phyloP scores from a whole-genome alignment of 371 early-diverging fungal genomes.

The Mucor plumbeus region DNA sequence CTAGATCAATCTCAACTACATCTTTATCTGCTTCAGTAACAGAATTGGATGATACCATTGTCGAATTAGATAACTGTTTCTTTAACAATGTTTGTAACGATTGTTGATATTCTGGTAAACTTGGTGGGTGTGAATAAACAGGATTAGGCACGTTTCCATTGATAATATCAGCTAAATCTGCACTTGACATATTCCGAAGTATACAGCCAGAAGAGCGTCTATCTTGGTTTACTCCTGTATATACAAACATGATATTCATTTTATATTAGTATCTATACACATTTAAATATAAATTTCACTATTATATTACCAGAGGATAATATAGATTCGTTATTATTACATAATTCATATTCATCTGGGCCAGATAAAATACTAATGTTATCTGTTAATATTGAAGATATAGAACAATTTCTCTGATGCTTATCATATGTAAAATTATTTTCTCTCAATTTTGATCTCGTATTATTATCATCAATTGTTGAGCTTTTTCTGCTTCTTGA shows the following conservation, averaged over 20 bases:
- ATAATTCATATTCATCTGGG: slow-evolving; percentile 15
- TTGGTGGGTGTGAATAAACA: not conserved
- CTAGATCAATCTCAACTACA: slow-evolving; percentile 37
- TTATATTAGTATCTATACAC: no score
- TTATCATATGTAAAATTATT: not conserved
- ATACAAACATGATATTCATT: not conserved
- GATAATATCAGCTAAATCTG: slow-evolving; percentile 21
- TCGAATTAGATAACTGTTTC: slow-evolving; percentile 15
- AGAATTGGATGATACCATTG: slow-evolving; percentile 12
- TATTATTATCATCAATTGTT: slow-evolving; percentile 4
- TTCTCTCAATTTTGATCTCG: slow-evolving; percentile 16
- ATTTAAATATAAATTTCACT: no score
- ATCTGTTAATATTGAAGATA: slow-evolving; percentile 20
- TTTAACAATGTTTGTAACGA: slow-evolving; percentile 22
- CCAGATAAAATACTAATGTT: slow-evolving; percentile 6
- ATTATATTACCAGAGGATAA: not conserved
- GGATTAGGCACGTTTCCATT: slow-evolving; percentile 1
- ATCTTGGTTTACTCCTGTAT: slow-evolving; percentile 14
- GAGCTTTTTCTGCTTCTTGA: slow-evolving; percentile 20
- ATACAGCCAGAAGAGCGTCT: slow-evolving; percentile 11
- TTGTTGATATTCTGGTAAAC: slow-evolving; percentile 21
- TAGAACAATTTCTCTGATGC: slow-evolving; percentile 13
- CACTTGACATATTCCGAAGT: slow-evolving; percentile 25
- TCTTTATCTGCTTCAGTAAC: slow-evolving; percentile 35
- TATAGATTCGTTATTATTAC: slow-evolving; percentile 5